A percentile compares a stretch with the other conserved stretches of the same genome.
Evolutionary conservation across 345 rosid genomes (phyloP).

Genomic region (Gossypium turneri): DNA sequence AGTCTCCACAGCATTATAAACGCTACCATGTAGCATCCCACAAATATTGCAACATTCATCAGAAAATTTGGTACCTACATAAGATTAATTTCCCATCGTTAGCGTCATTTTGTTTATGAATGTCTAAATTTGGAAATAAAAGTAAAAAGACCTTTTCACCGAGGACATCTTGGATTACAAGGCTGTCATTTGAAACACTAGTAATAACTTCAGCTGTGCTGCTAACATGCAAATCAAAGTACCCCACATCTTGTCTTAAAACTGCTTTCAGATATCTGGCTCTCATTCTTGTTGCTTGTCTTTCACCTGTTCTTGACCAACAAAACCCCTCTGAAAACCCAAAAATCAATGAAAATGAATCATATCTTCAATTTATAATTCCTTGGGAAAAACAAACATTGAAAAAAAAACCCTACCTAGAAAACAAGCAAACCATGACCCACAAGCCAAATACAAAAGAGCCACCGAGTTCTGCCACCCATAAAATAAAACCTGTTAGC

Average conservation of each 20-base stretch:
- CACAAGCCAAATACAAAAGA: constrained; percentile 70
- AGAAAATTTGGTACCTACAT: constrained; percentile 36
- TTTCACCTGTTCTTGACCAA: constrained; percentile 90
- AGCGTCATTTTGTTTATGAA: too few species aligned
- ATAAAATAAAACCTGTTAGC: constrained; percentile 11
- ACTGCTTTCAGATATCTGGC: constrained; percentile 76
- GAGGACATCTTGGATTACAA: constrained; percentile 74
- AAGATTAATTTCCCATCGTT: background rate
- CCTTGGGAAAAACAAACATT: background rate
- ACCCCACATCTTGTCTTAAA: constrained; percentile 77
- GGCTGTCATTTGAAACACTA: constrained; percentile 72
- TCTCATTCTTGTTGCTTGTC: constrained; percentile 80
- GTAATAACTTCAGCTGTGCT: constrained; percentile 75
- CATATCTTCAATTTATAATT: background rate
- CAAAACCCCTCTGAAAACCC: constrained; percentile 63
- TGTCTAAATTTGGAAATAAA: background rate
- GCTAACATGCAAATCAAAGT: constrained; percentile 78
- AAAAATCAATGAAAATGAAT: background rate
- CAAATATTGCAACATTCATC: constrained; percentile 52
- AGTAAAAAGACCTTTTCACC: constrained; percentile 59
- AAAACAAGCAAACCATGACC: constrained; percentile 68
- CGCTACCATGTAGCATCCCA: constrained; percentile 60
- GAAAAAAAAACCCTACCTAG: constrained; percentile 41
- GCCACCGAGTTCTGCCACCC: constrained; percentile 59
- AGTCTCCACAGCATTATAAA: constrained; percentile 70